A percentile compares a stretch with the other conserved stretches of the same genome.
Conservation (phyloP, 352 stramenopile genomes). For the Thalassiosira exigua region DNA sequence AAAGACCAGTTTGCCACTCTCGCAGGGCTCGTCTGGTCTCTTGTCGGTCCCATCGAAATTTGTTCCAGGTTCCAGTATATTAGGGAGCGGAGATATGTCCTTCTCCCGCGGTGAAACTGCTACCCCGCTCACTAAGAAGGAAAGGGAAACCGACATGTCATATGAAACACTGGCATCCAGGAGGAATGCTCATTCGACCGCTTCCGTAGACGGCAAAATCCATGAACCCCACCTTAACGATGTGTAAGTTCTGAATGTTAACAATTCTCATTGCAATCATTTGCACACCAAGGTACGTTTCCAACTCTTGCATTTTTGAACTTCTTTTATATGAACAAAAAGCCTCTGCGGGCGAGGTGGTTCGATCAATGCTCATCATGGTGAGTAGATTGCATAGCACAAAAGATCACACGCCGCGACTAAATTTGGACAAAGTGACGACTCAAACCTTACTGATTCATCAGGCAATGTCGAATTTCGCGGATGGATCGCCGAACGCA, state of each 20-base stretch:
- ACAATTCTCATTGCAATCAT: not conserved
- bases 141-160: constrained; percentile 4
- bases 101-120: no score
- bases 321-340: not conserved
- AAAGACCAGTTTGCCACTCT: no score
- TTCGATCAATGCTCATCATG: no score
- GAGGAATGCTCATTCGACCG: constrained; percentile 12
- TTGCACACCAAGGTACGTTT: not conserved
- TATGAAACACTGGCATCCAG: constrained; percentile 8
- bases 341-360: no score
- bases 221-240: constrained; percentile 47
- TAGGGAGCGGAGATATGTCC: no score
- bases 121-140: constrained; percentile 19
- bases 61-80: no score
- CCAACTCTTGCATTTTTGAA: not conserved
- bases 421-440: not conserved
- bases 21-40: no score
- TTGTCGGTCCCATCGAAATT: no score
- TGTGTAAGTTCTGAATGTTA: constrained; percentile 37
- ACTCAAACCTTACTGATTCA: not conserved
- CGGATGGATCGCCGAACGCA: constrained; percentile 69
- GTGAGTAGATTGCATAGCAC: not conserved
- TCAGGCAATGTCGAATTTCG: constrained; percentile 57
- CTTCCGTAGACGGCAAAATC: constrained; percentile 7
- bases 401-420: not conserved